These are phyloP conservation scores for Pichia phayaonensis DNA, from an alignment of 805 yeast species.

Conservation along the genomic window DNA sequence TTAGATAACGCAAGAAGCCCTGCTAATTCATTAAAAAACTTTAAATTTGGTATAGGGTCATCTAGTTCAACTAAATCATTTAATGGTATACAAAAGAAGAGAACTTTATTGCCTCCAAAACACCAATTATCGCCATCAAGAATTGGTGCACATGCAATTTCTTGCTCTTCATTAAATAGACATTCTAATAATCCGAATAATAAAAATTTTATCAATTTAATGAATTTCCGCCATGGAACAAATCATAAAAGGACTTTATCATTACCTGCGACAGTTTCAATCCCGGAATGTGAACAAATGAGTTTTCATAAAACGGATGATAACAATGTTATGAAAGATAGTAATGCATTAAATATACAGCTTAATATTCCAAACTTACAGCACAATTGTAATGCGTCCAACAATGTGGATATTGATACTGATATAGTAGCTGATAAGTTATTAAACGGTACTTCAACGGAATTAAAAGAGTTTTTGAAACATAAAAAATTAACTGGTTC, in stretches of 20 bases:
- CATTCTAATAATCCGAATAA: slow-evolving; percentile 9
- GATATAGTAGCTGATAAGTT: slow-evolving; percentile 3
- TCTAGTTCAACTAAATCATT: not conserved
- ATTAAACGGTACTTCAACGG: not conserved
- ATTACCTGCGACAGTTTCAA: slow-evolving; percentile 31
- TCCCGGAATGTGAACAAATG: slow-evolving; percentile 27
- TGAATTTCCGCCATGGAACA: slow-evolving; percentile 21
- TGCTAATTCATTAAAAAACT: slow-evolving; percentile 20
- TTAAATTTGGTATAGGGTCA: slow-evolving; percentile 26
- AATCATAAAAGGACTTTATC: slow-evolving; percentile 34
- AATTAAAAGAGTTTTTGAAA: not conserved
- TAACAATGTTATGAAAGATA: slow-evolving; percentile 13
- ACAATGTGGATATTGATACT: not conserved
- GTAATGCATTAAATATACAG: slow-evolving; percentile 27
- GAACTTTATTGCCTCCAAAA: slow-evolving; percentile 16
- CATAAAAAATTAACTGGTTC: not conserved
- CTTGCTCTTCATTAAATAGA: slow-evolving; percentile 31
- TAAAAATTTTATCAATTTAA: slow-evolving; percentile 19
- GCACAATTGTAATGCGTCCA: slow-evolving; percentile 3
- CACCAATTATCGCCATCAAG: slow-evolving; percentile 58
- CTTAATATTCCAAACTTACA: slow-evolving; percentile 11
- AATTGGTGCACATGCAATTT: slow-evolving; percentile 67
- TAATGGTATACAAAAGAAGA: not conserved
- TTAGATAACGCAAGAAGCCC: not conserved
- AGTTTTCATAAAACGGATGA: slow-evolving; percentile 16